Base-by-base conservation (phyloP, 805 yeast species). In the Candida nitratophila region DNA sequence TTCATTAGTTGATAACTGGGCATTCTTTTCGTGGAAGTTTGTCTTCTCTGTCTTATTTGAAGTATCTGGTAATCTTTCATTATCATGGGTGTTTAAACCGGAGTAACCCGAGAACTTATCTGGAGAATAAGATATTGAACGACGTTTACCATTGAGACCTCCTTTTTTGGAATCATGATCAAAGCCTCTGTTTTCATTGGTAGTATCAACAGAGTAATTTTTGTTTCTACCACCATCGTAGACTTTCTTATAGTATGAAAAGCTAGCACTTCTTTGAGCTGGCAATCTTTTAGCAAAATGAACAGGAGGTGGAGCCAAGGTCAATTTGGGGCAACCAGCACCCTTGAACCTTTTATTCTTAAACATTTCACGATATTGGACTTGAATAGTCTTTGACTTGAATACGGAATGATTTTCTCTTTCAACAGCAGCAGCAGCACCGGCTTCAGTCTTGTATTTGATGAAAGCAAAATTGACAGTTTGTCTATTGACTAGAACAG, bases 381-480 rank as follows among this genome's bases (percentile, higher is more conserved):
- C 96, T 60, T 85, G 93, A 70, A 88, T 83, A 9, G 91, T 83
- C 59, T 75, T 81, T 46, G 77, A 79, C 54, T 77, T 65, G 56
- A 88, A 79, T 60, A 81, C 74, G 2, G 95, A 73, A 63, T 87
- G 95, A 57, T 89, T 87, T 57, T 86, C 93, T 48, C 81, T 72
- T 60, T 87, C 95, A 43, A 88, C 86, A 1, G 96, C 96, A 40
- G 86, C 73, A 5, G 93, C 95, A 8, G 96, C 95, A 20, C 93
- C 77, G 20, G 74, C 72, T 52, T 83, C 89, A 11, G 73, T 68
- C 31, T 68, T 70, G 55, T 68, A 88, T 46, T 76, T 76, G 47
- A 88, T 76, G 55, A 88, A 87, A 1, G 95, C 95, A 70, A 85
- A 86, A 27, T 75, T 69, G 41, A 68, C 69, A 41, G 69, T 64